These are phyloP conservation scores for Penicillium coprophilum DNA, from an alignment of 495 filamentous ascomycete species.

Conservation along the genomic window DNA sequence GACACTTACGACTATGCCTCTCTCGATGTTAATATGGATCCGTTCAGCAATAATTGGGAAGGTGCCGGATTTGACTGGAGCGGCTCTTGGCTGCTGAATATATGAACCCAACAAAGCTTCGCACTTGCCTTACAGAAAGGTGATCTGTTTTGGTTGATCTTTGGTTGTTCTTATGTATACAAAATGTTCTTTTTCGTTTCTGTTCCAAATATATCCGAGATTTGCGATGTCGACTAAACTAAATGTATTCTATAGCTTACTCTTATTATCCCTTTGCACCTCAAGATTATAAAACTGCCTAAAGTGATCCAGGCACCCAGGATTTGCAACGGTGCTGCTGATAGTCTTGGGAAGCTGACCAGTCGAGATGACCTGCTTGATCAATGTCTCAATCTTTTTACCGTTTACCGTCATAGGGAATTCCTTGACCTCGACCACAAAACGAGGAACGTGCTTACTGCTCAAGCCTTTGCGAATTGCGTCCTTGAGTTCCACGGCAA, in stretches of 20 bases:
- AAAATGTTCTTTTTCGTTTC: no score
- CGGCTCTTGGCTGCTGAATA: slow-evolving; percentile 31
- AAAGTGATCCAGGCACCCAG: slow-evolving; percentile 19
- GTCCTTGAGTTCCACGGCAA: slow-evolving; percentile 58
- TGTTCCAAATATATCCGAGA: no score
- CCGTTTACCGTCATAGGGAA: slow-evolving; percentile 75
- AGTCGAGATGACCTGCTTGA: slow-evolving; percentile 68
- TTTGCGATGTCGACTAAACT: no score
- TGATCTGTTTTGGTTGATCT: not conserved
- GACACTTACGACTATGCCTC: slow-evolving; percentile 18
- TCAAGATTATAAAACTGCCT: slow-evolving; percentile 20
- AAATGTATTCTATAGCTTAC: slow-evolving; percentile 12
- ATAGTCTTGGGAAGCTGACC: slow-evolving; percentile 18
- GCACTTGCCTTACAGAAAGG: not conserved
- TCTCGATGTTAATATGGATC: slow-evolving; percentile 22
- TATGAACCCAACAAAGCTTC: not conserved
- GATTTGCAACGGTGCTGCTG: slow-evolving; percentile 27
- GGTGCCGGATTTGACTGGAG: slow-evolving; percentile 34
- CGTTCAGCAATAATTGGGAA: slow-evolving; percentile 30
- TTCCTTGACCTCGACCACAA: slow-evolving; percentile 68
- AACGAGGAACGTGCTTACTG: slow-evolving; percentile 68
- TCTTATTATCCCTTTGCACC: not conserved
- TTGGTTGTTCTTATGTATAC: not conserved
- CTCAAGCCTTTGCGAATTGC: slow-evolving; percentile 60
- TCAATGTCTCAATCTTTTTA: slow-evolving; percentile 76